Conservation (phyloP, 169 alveolate genomes). For the Blepharisma undulans region DNA sequence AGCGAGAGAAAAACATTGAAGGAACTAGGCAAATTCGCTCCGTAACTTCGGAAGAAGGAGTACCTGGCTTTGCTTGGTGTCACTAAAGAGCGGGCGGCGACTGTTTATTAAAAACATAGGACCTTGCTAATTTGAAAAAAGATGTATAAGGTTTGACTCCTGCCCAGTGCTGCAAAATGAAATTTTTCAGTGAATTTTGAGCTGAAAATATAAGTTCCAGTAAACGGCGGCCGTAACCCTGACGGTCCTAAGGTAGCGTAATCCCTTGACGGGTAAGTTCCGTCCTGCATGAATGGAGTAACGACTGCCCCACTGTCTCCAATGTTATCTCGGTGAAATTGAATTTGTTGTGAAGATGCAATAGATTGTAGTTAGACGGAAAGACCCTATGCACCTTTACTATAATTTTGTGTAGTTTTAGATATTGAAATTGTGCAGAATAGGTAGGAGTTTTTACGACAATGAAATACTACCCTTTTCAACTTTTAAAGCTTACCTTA, state of each 20-base stretch:
- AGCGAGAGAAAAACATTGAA: constrained; percentile 43
- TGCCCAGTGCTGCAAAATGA: constrained; percentile 62
- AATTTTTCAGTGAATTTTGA: neutral
- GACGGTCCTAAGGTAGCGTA: constrained; percentile 62
- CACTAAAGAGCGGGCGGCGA: constrained; percentile 53
- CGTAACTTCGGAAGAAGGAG: constrained; percentile 66
- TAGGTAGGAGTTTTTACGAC: constrained; percentile 38
- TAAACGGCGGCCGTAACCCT: constrained; percentile 62
- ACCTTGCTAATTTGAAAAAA: constrained; percentile 46
- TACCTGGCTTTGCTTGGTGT: constrained; percentile 16
- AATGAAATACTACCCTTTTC: constrained; percentile 31
- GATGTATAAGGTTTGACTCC: constrained; percentile 60
- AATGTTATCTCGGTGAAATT: constrained; percentile 38
- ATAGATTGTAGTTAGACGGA: constrained; percentile 40
- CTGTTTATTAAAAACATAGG: constrained; percentile 70
- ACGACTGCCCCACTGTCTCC: constrained; percentile 56
- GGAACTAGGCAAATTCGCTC: constrained; percentile 68
- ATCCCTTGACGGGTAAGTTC: constrained; percentile 49
- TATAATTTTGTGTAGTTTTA: constrained; percentile 23
- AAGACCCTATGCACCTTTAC: constrained; percentile 58
- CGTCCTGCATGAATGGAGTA: constrained; percentile 54
- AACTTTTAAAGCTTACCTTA: neutral
- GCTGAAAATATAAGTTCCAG: constrained; percentile 40
- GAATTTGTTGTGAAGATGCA: constrained; percentile 49
- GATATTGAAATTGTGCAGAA: neutral